Conservation (phyloP, 352 stramenopile species). For the Aphanomyces stellatus region DNA sequence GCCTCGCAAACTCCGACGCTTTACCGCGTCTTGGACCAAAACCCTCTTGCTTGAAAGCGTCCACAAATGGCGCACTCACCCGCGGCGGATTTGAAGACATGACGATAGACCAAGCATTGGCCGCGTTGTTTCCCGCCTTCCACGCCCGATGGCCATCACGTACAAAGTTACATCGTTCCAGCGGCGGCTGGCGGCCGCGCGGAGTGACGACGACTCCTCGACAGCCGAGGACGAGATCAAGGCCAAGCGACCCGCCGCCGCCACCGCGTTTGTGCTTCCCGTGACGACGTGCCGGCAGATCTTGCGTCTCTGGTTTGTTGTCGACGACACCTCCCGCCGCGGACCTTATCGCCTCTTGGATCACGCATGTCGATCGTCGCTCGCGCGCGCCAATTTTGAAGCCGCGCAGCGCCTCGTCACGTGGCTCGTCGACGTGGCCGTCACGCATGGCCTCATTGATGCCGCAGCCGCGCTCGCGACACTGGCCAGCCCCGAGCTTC, state of each 20-base stretch:
- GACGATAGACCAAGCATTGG: no score
- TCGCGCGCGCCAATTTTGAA: not conserved
- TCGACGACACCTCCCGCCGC: not conserved
- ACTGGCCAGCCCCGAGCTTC: not conserved
- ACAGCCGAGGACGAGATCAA: no score
- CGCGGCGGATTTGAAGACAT: not conserved
- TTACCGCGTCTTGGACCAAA: not conserved
- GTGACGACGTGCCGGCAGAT: not conserved
- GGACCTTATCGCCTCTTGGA: not conserved
- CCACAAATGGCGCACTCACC: not conserved
- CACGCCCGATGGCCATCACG: no score
- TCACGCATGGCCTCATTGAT: not conserved
- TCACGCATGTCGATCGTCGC: no score
- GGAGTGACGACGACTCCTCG: no score
- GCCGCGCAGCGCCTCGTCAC: not conserved
- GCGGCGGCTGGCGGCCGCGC: no score
- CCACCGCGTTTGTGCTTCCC: no score
- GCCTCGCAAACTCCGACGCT: not conserved
- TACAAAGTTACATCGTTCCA: no score
- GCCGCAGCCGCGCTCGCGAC: not conserved
- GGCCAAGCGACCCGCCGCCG: no score
- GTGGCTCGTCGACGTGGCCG: not conserved
- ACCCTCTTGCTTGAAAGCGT: not conserved
- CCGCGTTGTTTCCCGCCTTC: not conserved
- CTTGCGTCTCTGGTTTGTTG: not conserved